Percentiles rank a stretch among this genome's conserved stretches.
Conservation (phyloP, 1,284 basidiomycete species). For the Ceratobasidium sp. region DNA sequence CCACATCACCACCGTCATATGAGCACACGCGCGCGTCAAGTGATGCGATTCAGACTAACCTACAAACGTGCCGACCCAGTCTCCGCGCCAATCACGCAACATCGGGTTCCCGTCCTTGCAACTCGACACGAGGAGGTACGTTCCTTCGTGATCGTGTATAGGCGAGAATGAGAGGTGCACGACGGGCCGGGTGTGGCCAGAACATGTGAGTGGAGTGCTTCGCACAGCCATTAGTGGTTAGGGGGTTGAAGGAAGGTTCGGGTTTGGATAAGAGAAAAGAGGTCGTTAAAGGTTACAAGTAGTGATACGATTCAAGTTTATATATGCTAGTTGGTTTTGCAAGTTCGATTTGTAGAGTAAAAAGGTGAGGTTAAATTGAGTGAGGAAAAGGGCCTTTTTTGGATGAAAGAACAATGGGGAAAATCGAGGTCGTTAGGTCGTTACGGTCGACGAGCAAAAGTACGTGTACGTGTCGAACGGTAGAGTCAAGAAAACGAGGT, state of each 20-base stretch:
- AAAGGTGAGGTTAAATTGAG: background rate
- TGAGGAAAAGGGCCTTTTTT: conserved; percentile 5
- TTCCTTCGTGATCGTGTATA: conserved; percentile 76
- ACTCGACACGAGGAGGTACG: conserved; percentile 89
- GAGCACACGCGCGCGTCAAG: background rate
- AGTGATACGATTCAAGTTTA: background rate
- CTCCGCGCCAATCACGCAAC: conserved; percentile 95
- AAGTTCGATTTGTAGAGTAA: background rate
- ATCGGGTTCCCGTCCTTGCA: conserved; percentile 98
- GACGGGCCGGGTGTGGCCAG: conserved; percentile 75
- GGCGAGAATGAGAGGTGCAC: conserved; percentile 94
- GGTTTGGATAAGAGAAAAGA: background rate
- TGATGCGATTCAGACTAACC: conserved; percentile 55
- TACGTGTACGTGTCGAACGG: background rate
- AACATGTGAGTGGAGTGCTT: conserved; percentile 46
- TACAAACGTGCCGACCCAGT: conserved; percentile 98
- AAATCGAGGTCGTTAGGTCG: conserved; percentile 19
- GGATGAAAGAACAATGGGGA: background rate
- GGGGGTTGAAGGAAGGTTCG: background rate
- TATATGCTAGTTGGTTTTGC: background rate
- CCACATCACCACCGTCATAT: background rate
- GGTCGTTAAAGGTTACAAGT: background rate
- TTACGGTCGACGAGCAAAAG: background rate
- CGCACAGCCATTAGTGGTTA: conserved; percentile 41
- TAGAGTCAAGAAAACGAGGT: background rate